Evolutionary conservation across 2,329 filamentous ascomycete species (phyloP).

Genomic region (Salinomyces thailandicus): DNA sequence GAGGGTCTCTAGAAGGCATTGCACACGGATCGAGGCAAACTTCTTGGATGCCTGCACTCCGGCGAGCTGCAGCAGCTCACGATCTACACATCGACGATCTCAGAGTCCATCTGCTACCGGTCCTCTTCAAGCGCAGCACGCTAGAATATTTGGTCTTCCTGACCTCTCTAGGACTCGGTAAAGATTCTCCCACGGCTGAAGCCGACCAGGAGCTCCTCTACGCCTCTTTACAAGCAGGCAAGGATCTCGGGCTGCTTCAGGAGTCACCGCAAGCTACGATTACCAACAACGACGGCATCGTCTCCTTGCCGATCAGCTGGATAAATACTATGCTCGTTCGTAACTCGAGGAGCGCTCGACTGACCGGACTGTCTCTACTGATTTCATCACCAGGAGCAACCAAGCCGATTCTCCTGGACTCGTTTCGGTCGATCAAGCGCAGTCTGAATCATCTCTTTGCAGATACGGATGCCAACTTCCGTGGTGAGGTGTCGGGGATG

Average conservation of each 20-base stretch:
- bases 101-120: slow-evolving; percentile 38
- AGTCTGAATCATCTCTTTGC: slow-evolving; percentile 65
- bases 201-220: slow-evolving; percentile 14
- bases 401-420: slow-evolving; percentile 54
- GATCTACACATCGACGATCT: slow-evolving; percentile 24
- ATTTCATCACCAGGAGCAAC: slow-evolving; percentile 66
- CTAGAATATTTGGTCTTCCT: slow-evolving; percentile 33
- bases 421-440: slow-evolving; percentile 52
- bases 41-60: slow-evolving; percentile 11
- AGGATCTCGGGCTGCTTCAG: slow-evolving; percentile 36
- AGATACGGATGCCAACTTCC: slow-evolving; percentile 76
- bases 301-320: slow-evolving; percentile 42
- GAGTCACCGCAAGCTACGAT: slow-evolving; percentile 21
- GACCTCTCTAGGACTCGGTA: slow-evolving; percentile 28
- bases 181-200: neutral
- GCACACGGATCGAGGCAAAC: slow-evolving; percentile 3
- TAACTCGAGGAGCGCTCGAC: slow-evolving; percentile 45
- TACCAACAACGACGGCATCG: slow-evolving; percentile 26
- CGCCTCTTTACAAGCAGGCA: slow-evolving; percentile 34
- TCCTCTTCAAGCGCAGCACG: slow-evolving; percentile 34
- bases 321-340: slow-evolving; percentile 31
- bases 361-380: slow-evolving; percentile 72
- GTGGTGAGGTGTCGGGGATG: slow-evolving; percentile 67
- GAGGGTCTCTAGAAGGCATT: slow-evolving; percentile 2
- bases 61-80: neutral